Evolutionary conservation across 139 green algal species (phyloP).

Genomic region (Chlorella sorokiniana): DNA sequence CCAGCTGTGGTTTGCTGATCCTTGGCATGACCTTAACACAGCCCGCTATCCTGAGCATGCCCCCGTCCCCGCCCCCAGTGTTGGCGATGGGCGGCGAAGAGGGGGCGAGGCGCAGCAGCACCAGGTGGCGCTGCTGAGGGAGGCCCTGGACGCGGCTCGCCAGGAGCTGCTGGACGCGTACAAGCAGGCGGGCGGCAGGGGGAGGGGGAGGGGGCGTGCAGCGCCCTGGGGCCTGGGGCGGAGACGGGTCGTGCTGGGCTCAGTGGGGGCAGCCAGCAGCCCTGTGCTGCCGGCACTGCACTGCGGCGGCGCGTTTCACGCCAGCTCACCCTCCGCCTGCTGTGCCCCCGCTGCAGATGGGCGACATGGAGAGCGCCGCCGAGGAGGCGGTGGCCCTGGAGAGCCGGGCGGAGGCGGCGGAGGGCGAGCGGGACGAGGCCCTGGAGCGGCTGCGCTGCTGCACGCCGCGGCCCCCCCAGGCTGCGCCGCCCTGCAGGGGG

Average conservation of each 20-base stretch:
- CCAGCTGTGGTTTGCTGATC: background rate
- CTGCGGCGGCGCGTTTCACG: no score
- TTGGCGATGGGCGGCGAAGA: conserved; percentile 9
- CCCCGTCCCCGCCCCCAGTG: no score
- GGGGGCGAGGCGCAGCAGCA: conserved; percentile 9
- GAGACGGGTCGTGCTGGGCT: no score
- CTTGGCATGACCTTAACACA: no score
- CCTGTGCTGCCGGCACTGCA: no score
- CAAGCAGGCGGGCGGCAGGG: conserved; percentile 12
- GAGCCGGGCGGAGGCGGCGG: conserved; percentile 24
- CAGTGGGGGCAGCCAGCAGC: no score
- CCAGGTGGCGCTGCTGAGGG: background rate
- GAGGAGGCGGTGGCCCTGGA: conserved; percentile 21
- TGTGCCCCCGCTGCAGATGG: background rate
- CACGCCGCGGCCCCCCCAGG: conserved; percentile 1
- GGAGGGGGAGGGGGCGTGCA: background rate
- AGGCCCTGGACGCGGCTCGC: conserved; percentile 8
- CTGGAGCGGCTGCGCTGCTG: conserved; percentile 1
- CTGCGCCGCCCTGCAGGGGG: background rate
- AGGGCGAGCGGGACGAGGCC: conserved; percentile 27
- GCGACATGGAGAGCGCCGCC: background rate
- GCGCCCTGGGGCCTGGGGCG: no score
- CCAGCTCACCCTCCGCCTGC: background rate
- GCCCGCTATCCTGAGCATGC: no score
- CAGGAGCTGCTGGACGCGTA: conserved; percentile 23